phyloP scores from a whole-genome alignment of 768 basidiomycete genomes.

The Suillus spraguei region DNA sequence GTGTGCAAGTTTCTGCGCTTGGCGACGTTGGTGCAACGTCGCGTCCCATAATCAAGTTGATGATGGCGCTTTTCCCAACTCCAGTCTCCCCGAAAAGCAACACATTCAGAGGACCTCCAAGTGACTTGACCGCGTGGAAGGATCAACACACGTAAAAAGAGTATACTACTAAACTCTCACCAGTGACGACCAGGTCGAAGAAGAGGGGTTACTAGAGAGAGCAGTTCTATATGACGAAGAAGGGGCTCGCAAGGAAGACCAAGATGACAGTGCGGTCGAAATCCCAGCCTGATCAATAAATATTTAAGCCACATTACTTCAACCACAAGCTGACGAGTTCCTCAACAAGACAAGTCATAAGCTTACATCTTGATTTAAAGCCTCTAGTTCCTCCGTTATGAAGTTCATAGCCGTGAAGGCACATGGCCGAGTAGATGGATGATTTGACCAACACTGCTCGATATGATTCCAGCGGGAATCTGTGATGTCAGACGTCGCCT shows the following conservation, averaged over 20 bases:
- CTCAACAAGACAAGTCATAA: not conserved
- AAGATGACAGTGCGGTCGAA: not conserved
- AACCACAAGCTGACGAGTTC: not conserved
- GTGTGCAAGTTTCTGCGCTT: not conserved
- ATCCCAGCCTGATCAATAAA: not conserved
- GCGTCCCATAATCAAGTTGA: not conserved
- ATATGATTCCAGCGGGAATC: not conserved
- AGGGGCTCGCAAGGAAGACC: not conserved
- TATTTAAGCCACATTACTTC: not conserved
- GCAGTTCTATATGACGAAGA: not conserved
- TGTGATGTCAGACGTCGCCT: not conserved
- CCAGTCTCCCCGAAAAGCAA: conserved; percentile 7
- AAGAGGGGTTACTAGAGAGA: not conserved
- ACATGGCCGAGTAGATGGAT: not conserved
- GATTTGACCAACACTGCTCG: conserved; percentile 1
- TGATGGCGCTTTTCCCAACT: not conserved
- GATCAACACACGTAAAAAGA: not conserved
- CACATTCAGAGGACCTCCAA: not conserved
- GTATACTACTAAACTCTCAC: not conserved
- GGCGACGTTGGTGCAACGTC: not conserved
- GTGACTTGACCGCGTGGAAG: not conserved
- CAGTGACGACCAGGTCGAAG: not conserved
- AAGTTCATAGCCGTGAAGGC: not conserved
- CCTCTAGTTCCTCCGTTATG: not conserved
- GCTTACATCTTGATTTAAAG: not conserved